Conservation (phyloP, 305 asterid genomes). For the Striga hermonthica region DNA sequence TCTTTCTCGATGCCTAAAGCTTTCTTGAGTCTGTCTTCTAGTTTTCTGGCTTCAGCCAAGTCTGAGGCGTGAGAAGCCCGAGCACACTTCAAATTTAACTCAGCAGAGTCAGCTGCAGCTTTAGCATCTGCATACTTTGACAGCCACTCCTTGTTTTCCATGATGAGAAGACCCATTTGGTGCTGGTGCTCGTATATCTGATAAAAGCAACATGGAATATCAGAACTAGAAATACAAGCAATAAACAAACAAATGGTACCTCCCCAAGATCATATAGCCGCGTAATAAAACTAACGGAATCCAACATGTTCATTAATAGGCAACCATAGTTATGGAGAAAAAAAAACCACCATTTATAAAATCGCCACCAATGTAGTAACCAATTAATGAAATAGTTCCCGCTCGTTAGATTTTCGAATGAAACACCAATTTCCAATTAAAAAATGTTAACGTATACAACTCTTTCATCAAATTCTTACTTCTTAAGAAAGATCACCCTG, state of each 20-base stretch:
- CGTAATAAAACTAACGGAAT: slow-evolving; percentile 19
- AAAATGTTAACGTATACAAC: slow-evolving; percentile 10
- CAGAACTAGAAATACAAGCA: slow-evolving; percentile 2
- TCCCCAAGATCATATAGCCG: neutral
- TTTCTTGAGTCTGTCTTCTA: slow-evolving; percentile 78
- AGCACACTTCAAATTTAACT: slow-evolving; percentile 53
- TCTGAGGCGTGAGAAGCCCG: slow-evolving; percentile 66
- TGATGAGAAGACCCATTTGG: slow-evolving; percentile 91
- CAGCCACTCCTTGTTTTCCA: slow-evolving; percentile 85
- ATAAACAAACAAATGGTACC: slow-evolving; percentile 17
- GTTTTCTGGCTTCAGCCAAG: slow-evolving; percentile 62
- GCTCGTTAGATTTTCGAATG: slow-evolving; percentile 15
- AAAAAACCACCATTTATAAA: slow-evolving; percentile 18
- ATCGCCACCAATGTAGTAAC: slow-evolving; percentile 26
- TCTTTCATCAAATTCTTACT: slow-evolving; percentile 4
- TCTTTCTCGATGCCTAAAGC: slow-evolving; percentile 93
- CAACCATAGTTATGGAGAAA: slow-evolving; percentile 2
- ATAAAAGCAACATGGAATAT: slow-evolving; percentile 8
- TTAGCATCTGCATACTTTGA: slow-evolving; percentile 67
- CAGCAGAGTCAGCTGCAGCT: slow-evolving; percentile 62
- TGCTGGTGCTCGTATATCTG: slow-evolving; percentile 84
- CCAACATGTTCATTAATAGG: slow-evolving; percentile 8
- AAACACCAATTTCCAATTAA: neutral
- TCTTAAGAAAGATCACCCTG: neutral
- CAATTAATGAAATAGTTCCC: slow-evolving; percentile 32